These are phyloP conservation scores for Boechera retrofracta DNA, from an alignment of 345 rosid genomes.

Conservation along the genomic window DNA sequence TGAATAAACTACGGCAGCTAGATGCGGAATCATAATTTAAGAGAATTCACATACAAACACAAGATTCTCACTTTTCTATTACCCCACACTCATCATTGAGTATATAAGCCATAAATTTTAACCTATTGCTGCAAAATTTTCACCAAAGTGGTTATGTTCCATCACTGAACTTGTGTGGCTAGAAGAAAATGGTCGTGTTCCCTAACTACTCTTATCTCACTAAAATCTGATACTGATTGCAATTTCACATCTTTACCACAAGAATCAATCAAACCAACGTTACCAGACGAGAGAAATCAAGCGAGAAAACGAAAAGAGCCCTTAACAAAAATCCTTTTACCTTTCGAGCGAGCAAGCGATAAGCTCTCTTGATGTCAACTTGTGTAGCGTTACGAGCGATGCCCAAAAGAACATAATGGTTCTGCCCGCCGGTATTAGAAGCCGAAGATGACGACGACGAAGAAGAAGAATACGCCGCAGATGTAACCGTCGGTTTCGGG, in stretches of 20 bases:
- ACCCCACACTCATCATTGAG: not conserved
- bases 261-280: not conserved
- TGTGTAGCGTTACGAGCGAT: constrained; percentile 60
- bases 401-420: constrained; percentile 81
- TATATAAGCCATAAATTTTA: too few relatives aligned
- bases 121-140: too few relatives aligned
- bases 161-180: not conserved
- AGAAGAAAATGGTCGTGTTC: not conserved
- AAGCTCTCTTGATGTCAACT: constrained; percentile 77
- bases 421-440: constrained; percentile 53
- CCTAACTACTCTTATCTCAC: not conserved
- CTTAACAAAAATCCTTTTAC: constrained; percentile 37
- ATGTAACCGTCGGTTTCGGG: constrained; percentile 36
- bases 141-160: too few relatives aligned
- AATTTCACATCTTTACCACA: constrained; percentile 5
- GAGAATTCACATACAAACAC: not conserved
- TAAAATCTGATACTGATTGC: constrained; percentile 10
- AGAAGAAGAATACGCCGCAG: constrained; percentile 41
- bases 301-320: too few relatives aligned
- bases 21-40: not conserved
- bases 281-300: not conserved
- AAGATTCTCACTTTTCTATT: not conserved
- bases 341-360: constrained; percentile 90
- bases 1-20: not conserved
- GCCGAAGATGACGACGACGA: constrained; percentile 13